phyloP scores from a whole-genome alignment of 257 asterid genomes.

The Nemophila menziesii region DNA sequence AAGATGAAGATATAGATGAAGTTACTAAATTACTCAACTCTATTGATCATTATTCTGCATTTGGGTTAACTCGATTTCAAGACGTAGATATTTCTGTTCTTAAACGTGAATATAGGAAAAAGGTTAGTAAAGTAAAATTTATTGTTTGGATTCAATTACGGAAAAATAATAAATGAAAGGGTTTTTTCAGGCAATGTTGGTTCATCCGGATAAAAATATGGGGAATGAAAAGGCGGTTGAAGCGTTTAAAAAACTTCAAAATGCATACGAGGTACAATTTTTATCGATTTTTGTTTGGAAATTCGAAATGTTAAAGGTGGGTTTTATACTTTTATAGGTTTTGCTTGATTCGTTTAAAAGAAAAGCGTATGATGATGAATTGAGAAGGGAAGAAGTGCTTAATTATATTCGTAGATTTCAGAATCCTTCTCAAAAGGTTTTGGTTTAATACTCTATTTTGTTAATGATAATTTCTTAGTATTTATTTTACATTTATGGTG shows the following conservation, averaged over 20 bases:
- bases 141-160: conserved; percentile 4
- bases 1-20: conserved; percentile 73
- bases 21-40: conserved; percentile 66
- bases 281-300: conserved; percentile 3
- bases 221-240: conserved; percentile 94
- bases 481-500: conserved; percentile 2
- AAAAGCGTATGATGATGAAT: conserved; percentile 82
- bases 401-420: conserved; percentile 67
- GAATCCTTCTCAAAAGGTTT: conserved; percentile 61
- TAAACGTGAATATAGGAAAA: conserved; percentile 79
- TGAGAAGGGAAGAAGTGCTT: conserved; percentile 84
- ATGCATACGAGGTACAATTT: conserved; percentile 79
- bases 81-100: conserved; percentile 56
- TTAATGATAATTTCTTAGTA: not conserved
- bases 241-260: conserved; percentile 96
- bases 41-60: conserved; percentile 72
- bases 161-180: conserved; percentile 10
- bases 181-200: conserved; percentile 83
- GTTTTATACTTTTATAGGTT: conserved; percentile 42
- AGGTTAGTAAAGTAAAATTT: conserved; percentile 32
- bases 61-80: conserved; percentile 67
- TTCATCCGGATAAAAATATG: conserved; percentile 98
- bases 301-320: conserved; percentile 13
- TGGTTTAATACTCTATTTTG: not conserved
- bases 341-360: conserved; percentile 71